phyloP scores from a whole-genome alignment of 331 rosid species.

The Prunus yedoensis region DNA sequence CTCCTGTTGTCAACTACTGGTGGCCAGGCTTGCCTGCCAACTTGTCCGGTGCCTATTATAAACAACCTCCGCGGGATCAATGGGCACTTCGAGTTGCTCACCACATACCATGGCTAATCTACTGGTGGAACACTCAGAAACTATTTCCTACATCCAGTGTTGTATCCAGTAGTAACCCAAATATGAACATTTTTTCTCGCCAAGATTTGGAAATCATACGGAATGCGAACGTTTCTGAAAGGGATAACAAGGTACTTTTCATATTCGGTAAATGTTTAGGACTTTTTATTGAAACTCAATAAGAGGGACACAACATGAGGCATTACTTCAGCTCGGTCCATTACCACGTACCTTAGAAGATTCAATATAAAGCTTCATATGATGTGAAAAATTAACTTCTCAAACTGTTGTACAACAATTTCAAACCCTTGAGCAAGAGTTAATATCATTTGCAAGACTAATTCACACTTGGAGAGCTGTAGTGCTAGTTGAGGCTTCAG shows the following conservation, averaged over 20 bases:
- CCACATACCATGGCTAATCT: conserved; percentile 42
- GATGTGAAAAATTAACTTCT: not conserved
- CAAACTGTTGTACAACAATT: not conserved
- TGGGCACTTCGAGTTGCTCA: conserved; percentile 48
- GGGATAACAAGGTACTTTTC: conserved; percentile 18
- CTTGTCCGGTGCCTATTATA: conserved; percentile 31
- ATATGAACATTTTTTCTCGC: conserved; percentile 24
- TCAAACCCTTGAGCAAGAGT: not conserved
- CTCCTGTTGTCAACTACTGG: conserved; percentile 54
- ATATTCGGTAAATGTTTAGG: not conserved
- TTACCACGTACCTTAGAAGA: too few relatives aligned
- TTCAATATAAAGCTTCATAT: not conserved
- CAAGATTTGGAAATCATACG: conserved; percentile 34
- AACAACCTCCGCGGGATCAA: conserved; percentile 39
- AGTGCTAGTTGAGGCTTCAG: not conserved
- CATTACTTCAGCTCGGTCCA: too few relatives aligned
- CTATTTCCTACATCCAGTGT: conserved; percentile 41
- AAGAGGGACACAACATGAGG: too few relatives aligned
- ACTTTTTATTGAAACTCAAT: not conserved
- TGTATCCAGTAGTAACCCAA: conserved; percentile 11
- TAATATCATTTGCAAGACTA: not conserved
- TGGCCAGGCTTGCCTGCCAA: conserved; percentile 48
- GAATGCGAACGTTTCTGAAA: conserved; percentile 10
- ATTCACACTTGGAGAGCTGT: not conserved
- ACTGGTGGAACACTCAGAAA: conserved; percentile 62